These are phyloP conservation scores for Gypsophila paniculata DNA, from an alignment of 179 eudicot genomes.

Conservation along the genomic window DNA sequence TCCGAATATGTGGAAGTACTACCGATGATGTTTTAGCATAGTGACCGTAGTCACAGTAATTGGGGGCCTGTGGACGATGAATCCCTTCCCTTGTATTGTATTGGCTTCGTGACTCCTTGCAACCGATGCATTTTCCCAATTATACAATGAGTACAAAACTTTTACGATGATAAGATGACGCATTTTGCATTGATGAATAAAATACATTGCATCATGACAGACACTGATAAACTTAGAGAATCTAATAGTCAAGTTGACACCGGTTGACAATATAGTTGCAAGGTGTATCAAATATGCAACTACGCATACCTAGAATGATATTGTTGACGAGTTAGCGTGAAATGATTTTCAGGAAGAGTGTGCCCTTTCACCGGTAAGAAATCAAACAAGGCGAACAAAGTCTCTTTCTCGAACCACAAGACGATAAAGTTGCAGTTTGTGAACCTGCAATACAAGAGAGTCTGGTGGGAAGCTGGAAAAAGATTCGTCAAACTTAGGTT, in stretches of 20 bases:
- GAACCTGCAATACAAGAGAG: conserved; percentile 73
- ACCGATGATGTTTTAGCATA: background rate
- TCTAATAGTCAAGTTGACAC: too few species aligned
- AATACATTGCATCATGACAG: too few species aligned
- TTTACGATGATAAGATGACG: too few species aligned
- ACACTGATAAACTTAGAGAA: too few species aligned
- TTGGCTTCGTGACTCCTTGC: background rate
- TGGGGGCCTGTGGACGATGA: background rate
- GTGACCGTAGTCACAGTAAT: too few species aligned
- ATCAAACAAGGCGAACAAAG: conserved; percentile 71
- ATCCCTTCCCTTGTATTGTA: background rate
- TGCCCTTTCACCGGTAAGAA: conserved; percentile 98
- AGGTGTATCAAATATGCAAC: background rate
- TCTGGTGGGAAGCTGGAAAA: conserved; percentile 98
- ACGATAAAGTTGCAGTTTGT: conserved; percentile 75
- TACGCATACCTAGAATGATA: background rate
- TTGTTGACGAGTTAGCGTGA: conserved; percentile 12
- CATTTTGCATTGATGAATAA: too few species aligned
- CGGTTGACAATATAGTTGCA: too few species aligned
- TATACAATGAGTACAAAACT: too few species aligned
- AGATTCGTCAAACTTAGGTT: conserved; percentile 69
- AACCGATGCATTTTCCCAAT: too few species aligned
- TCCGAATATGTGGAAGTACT: background rate
- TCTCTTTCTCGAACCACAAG: conserved; percentile 86
- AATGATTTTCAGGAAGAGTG: conserved; percentile 56